phyloP scores from a whole-genome alignment of 805 yeast genomes.

The Yarrowia sp. region DNA sequence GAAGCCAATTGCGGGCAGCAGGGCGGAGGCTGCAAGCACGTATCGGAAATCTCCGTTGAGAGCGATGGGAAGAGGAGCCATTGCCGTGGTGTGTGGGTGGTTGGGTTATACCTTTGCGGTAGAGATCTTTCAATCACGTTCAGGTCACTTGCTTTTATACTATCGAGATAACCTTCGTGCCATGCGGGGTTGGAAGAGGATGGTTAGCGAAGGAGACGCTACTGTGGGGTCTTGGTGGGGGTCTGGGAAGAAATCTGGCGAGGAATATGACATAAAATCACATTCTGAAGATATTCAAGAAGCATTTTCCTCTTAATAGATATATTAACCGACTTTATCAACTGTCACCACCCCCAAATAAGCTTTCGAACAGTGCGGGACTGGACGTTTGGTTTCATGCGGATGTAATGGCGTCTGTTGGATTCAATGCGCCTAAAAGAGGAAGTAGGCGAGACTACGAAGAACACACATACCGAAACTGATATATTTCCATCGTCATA shows the following conservation, averaged over 20 bases:
- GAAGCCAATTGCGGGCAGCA: conserved; percentile 21
- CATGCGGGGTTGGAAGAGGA: not conserved
- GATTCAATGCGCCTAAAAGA: not conserved
- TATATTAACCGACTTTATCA: too few species aligned
- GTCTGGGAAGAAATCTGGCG: too few species aligned
- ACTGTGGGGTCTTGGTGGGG: too few species aligned
- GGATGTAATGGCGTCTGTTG: not conserved
- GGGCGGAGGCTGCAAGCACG: conserved; percentile 18
- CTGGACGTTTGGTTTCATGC: not conserved
- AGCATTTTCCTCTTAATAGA: too few species aligned
- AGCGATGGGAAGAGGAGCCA: conserved; percentile 20
- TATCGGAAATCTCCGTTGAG: conserved; percentile 14
- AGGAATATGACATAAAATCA: too few species aligned
- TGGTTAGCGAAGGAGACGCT: not conserved
- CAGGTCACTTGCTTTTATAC: conserved; percentile 5
- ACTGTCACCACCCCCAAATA: too few species aligned
- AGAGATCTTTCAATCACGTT: not conserved
- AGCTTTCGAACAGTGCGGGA: too few species aligned
- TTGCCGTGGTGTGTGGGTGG: not conserved
- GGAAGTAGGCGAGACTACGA: not conserved
- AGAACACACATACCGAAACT: not conserved
- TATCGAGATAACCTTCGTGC: not conserved
- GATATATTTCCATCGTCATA: not conserved
- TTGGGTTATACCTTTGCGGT: not conserved
- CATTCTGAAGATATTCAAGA: too few species aligned